Evolutionary conservation across 768 basidiomycete genomes (phyloP), one percentile per base, ranked within the genome.

Genomic region (Galerina marginata): DNA sequence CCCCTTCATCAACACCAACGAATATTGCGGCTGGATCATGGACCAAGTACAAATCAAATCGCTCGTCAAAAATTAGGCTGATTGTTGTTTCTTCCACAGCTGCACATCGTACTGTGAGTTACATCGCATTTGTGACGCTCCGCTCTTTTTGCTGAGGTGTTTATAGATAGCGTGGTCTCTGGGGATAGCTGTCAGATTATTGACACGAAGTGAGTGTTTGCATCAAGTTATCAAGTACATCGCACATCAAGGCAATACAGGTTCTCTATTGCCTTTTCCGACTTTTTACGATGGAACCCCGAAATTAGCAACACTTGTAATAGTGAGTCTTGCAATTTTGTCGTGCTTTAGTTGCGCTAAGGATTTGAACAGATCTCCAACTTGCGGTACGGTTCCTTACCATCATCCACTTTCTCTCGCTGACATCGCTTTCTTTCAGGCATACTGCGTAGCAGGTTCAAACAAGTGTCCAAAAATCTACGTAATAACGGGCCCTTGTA

Each of bases 1-100:
- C 40, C 33, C 42, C 33, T 25, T 16, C 43, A 15, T 29, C 53
- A n/a, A 16, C 33, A 2, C 54, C 54, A 10, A 55, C 54, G 26
- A 55, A 55, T 45, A 55, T 55, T 36, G 54, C 54, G 25, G 42
- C 54, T 0, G 54, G 54, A n/a, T 55, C 54, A 14, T 55, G 54
- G 54, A 55, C 40, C 5, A 55, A 55, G 54, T 55, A 36, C 2
- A 15, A 38, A 20, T 20, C 16, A 9, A 16, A 37, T 9, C 23
- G 10, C 6, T 2, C 2, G 4, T 37, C 1, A 20, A 15, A 33
- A 9, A 2, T 4, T 51, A 7, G 5, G 49, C 15, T 38, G 12
- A 36, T 51, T 29, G 12, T 4, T 15, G 20, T 38, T 38, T 14
- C 3, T 14, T 11, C 10, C n/a, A 6, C 20, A 51, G 49, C 20